Evolutionary conservation across 202 grass and related monocot species (phyloP).

Genomic region (Dendrocalamus latiflorus): DNA sequence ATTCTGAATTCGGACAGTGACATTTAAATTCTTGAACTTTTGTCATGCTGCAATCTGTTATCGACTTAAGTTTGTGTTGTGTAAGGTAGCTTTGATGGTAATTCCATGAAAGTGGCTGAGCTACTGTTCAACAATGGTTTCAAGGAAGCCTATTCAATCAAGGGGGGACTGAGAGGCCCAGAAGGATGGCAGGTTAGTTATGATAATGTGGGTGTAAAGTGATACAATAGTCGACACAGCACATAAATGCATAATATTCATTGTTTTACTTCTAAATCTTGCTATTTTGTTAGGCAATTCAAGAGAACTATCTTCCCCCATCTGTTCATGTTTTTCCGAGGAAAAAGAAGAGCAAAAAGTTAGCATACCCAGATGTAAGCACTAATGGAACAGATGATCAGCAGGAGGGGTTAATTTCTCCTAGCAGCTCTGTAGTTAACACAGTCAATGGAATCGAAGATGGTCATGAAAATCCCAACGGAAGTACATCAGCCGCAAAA

Average conservation of each 20-base stretch:
- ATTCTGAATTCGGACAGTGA: not conserved
- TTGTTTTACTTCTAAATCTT: not conserved
- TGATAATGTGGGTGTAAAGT: not conserved
- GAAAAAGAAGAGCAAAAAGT: constrained; percentile 38
- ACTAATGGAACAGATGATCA: constrained; percentile 21
- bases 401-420: constrained; percentile 15
- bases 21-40: not conserved
- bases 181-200: constrained; percentile 85
- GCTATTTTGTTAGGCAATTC: constrained; percentile 47
- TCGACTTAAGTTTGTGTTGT: constrained; percentile 47
- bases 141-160: constrained; percentile 86
- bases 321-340: constrained; percentile 66
- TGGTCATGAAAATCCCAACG: constrained; percentile 17
- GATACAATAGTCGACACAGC: not conserved
- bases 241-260: not conserved
- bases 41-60: constrained; percentile 17
- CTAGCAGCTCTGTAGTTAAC: constrained; percentile 21
- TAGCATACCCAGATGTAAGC: constrained; percentile 26
- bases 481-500: constrained; percentile 23
- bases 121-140: constrained; percentile 83
- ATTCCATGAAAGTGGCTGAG: constrained; percentile 86
- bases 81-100: constrained; percentile 96
- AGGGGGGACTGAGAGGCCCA: constrained; percentile 77
- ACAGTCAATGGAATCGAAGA: not conserved
- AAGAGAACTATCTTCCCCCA: constrained; percentile 75